These are phyloP conservation scores for Coemansia sp. DNA, from an alignment of 192 early-diverging fungal species.

Conservation along the genomic window DNA sequence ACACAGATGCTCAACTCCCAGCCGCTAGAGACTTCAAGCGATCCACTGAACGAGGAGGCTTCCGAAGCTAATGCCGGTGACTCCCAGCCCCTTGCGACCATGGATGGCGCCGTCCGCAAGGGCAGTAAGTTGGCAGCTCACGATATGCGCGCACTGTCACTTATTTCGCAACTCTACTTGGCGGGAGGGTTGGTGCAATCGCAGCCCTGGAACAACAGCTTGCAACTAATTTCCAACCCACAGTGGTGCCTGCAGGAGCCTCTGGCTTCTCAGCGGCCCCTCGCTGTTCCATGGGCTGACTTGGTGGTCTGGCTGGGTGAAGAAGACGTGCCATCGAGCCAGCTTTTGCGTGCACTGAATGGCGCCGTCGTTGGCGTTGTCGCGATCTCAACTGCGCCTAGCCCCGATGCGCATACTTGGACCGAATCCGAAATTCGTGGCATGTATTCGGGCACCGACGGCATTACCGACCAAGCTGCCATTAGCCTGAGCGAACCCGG, in stretches of 20 bases:
- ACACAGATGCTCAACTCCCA: constrained; percentile 8
- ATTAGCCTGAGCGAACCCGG: constrained; percentile 36
- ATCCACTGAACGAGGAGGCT: neutral
- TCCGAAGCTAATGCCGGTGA: neutral
- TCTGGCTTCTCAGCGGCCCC: constrained; percentile 57
- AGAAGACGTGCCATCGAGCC: constrained; percentile 74
- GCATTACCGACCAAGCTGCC: constrained; percentile 30
- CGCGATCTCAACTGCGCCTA: constrained; percentile 29
- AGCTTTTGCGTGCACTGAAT: constrained; percentile 81
- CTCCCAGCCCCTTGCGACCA: neutral
- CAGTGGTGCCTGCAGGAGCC: constrained; percentile 59
- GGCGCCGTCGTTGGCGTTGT: constrained; percentile 80
- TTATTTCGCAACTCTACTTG: constrained; percentile 71
- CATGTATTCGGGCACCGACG: constrained; percentile 14
- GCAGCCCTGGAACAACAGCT: neutral
- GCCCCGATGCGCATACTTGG: constrained; percentile 27
- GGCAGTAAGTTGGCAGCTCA: constrained; percentile 56
- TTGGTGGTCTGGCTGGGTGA: constrained; percentile 67
- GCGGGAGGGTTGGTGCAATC: neutral
- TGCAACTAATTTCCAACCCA: constrained; percentile 5
- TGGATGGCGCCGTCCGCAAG: constrained; percentile 21
- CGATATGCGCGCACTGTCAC: constrained; percentile 64
- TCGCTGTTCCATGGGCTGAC: constrained; percentile 62
- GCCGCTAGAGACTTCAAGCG: neutral
- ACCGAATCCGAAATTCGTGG: constrained; percentile 19